Conservation (phyloP, 805 yeast species). For the Nakazawaea molendinolei region DNA sequence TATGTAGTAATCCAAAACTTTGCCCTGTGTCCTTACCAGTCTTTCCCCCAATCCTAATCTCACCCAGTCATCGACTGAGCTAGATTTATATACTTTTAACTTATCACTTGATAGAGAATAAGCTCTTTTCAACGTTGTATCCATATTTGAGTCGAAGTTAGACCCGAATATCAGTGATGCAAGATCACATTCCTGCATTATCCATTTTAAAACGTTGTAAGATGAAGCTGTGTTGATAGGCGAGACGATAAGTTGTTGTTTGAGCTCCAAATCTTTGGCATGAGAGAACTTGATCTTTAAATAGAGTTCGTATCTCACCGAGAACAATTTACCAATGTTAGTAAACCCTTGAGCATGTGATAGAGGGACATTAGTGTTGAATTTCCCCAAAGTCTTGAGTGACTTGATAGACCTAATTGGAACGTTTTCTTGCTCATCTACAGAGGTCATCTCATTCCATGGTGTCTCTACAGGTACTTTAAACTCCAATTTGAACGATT, state of each 20-base stretch:
- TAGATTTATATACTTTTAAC: conserved; percentile 14
- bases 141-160: conserved; percentile 28
- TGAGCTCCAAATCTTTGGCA: conserved; percentile 42
- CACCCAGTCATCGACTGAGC: conserved; percentile 30
- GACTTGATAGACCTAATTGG: not conserved
- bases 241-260: conserved; percentile 46
- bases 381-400: conserved; percentile 11
- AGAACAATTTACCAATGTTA: conserved; percentile 41
- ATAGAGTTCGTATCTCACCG: conserved; percentile 43
- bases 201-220: conserved; percentile 45
- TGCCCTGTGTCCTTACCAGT: conserved; percentile 23
- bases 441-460: conserved; percentile 1
- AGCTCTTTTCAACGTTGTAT: conserved; percentile 19
- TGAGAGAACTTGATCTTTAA: conserved; percentile 42
- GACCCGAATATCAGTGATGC: conserved; percentile 23
- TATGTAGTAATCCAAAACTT: conserved; percentile 8
- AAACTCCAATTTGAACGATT: conserved; percentile 19
- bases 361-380: conserved; percentile 25
- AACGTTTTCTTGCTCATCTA: not conserved
- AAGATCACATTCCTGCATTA: conserved; percentile 42
- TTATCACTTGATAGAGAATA: conserved; percentile 24
- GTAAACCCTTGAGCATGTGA: conserved; percentile 44
- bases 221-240: conserved; percentile 45
- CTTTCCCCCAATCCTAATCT: conserved; percentile 32
- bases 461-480: conserved; percentile 26